Conservation (phyloP, 331 rosid species). For the Ulmus americana region DNA sequence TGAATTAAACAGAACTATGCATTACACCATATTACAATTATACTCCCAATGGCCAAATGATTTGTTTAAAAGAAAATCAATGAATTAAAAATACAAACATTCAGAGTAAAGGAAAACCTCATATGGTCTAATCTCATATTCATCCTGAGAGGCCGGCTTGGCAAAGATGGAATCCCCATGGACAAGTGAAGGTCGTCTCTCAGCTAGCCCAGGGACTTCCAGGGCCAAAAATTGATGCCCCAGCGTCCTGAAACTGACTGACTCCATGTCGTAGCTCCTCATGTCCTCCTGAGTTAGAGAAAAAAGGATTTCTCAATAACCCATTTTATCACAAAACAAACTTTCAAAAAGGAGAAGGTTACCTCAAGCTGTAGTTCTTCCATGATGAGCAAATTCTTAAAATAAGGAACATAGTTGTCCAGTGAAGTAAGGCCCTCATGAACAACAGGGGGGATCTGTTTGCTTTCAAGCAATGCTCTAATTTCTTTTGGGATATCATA, state of each 20-base stretch:
- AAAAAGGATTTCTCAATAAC: slow-evolving; percentile 16
- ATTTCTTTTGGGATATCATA: slow-evolving; percentile 55
- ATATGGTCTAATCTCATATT: slow-evolving; percentile 26
- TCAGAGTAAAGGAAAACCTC: slow-evolving; percentile 44
- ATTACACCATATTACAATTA: background rate
- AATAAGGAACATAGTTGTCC: slow-evolving; percentile 41
- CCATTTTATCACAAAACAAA: slow-evolving; percentile 20
- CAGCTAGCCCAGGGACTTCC: slow-evolving; percentile 93
- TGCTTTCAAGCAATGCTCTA: slow-evolving; percentile 44
- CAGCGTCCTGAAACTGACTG: slow-evolving; percentile 48
- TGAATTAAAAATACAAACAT: background rate
- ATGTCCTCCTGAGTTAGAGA: slow-evolving; percentile 54
- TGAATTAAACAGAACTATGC: background rate
- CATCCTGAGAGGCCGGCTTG: slow-evolving; percentile 37
- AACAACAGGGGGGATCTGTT: slow-evolving; percentile 50
- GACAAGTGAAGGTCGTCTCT: slow-evolving; percentile 90
- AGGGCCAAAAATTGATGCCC: slow-evolving; percentile 44
- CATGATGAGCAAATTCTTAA: slow-evolving; percentile 61
- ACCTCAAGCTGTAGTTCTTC: slow-evolving; percentile 93
- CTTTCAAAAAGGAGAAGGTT: slow-evolving; percentile 13
- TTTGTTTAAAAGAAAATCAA: background rate
- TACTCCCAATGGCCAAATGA: background rate
- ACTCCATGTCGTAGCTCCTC: slow-evolving; percentile 68
- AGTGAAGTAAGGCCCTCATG: slow-evolving; percentile 47
- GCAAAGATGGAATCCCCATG: slow-evolving; percentile 66